Conservation (phyloP, 176 grass and related monocot species). For the Carex pumila region DNA sequence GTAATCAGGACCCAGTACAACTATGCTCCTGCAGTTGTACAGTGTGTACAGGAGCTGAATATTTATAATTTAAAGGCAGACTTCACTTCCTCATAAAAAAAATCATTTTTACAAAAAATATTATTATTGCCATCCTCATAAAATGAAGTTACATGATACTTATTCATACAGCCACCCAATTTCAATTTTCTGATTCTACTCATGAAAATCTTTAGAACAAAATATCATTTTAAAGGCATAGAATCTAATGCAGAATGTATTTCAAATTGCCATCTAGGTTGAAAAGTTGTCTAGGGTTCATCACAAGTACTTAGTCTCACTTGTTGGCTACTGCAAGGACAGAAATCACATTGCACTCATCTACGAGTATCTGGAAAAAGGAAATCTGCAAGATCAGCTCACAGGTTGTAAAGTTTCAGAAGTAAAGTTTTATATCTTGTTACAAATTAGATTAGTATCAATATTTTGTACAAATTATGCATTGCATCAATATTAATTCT, state of each 20-base stretch:
- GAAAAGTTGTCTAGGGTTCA: constrained; percentile 5
- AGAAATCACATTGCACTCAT: not conserved
- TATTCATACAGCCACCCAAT: too few relatives aligned
- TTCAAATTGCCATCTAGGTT: not conserved
- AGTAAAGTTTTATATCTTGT: not conserved
- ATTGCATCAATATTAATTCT: not conserved
- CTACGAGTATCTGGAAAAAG: constrained; percentile 17
- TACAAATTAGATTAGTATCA: not conserved
- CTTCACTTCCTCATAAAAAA: too few relatives aligned
- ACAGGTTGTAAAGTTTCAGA: not conserved
- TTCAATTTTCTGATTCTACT: too few relatives aligned
- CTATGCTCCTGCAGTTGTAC: not conserved
- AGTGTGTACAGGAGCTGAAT: not conserved
- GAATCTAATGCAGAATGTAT: not conserved
- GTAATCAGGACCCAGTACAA: not conserved
- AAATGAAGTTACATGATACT: too few relatives aligned
- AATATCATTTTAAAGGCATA: not conserved
- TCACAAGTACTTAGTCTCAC: constrained; percentile 24
- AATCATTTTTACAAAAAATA: too few relatives aligned
- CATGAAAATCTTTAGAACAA: not conserved
- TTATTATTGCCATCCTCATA: too few relatives aligned
- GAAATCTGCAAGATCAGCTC: not conserved
- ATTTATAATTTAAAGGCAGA: not conserved
- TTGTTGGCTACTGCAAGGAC: constrained; percentile 23
- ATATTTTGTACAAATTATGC: not conserved